Evolutionary conservation across 208 protist genomes (phyloP), one percentile per base, ranked within the genome.

Genomic region (Leptomonas seymouri): DNA sequence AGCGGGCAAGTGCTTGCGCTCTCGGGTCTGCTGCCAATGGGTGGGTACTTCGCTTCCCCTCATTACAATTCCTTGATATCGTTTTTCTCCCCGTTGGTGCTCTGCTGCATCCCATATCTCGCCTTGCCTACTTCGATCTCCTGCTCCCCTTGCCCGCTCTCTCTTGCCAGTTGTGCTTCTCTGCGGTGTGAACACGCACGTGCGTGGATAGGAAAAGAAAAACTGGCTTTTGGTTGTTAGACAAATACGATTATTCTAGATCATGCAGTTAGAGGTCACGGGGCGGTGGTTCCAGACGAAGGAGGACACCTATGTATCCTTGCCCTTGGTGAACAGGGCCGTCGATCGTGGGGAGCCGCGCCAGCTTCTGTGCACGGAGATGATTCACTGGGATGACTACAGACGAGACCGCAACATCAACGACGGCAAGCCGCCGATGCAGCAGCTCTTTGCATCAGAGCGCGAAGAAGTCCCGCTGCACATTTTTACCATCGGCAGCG

Each of bases 331-430:
- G 0, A 73, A 71, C 66, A 74, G 54, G 41, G 65, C 66, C 21
- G 58, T 39, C 2, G 65, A 73, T 31, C 48, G 41, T 25, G 70
- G 54, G 2, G 64, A 74, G 57, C 56, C 46, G 18, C 62, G 71
- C 50, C 77, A 74, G 51, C 23, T 46, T 11, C 57, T 80, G 23
- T 92, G 67, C 46, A 76, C 76, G 18, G 85, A 94, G 63, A 94
- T 94, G 89, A 63, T 91, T 30, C 86, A 92, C 74, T 94, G 89
- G 86, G 89, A 94, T 57, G 84, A 94, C 44, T 89, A 87, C 59
- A 60, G 78, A 12, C 36, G 64, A 28, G 36, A 48, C 15, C 73
- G 46, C 36, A 74, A 68, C 28, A 75, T 90, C 45, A 72, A 81
- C 51, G 85, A 89, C 57, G 81, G 82, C 21, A 90, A 78, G 8